Conservation (phyloP, 768 basidiomycete genomes). For the Psilocybe sp. region DNA sequence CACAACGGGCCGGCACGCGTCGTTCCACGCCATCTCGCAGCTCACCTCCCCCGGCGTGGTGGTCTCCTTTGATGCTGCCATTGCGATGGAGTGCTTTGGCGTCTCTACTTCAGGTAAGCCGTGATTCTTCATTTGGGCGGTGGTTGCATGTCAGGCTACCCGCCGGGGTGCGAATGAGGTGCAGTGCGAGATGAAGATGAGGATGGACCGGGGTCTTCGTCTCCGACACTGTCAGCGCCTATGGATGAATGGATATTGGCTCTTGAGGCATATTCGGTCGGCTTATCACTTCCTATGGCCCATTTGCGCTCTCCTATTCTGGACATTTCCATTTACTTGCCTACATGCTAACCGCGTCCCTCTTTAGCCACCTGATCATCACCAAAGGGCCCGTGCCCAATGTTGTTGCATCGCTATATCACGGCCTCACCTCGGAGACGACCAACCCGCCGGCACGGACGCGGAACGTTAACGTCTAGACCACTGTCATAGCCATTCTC, state of each 20-base stretch:
- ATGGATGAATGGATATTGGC: no score
- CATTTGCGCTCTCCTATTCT: slow-evolving; percentile 6
- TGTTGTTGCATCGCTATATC: slow-evolving; percentile 81
- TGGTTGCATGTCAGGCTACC: no score
- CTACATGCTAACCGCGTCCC: slow-evolving; percentile 3
- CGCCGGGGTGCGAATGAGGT: no score
- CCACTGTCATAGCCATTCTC: slow-evolving; percentile 74
- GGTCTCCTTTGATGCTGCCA: slow-evolving; percentile 89
- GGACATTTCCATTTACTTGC: slow-evolving; percentile 2
- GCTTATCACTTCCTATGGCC: background rate
- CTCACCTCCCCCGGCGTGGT: slow-evolving; percentile 88
- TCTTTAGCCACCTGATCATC: slow-evolving; percentile 78
- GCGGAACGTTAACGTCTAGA: slow-evolving; percentile 78
- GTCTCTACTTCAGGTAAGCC: slow-evolving; percentile 84
- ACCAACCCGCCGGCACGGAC: slow-evolving; percentile 74
- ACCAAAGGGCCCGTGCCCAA: slow-evolving; percentile 92
- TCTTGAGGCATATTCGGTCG: no score
- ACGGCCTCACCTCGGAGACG: slow-evolving; percentile 64
- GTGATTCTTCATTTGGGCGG: no score
- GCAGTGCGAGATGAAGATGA: no score
- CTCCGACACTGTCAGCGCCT: no score
- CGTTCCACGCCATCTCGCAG: slow-evolving; percentile 80
- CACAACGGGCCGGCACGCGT: slow-evolving; percentile 70
- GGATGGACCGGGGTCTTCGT: no score
- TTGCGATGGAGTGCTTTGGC: slow-evolving; percentile 97